Conservation (phyloP, 1,139 yeast species). For the Hansenula lynferdii region DNA sequence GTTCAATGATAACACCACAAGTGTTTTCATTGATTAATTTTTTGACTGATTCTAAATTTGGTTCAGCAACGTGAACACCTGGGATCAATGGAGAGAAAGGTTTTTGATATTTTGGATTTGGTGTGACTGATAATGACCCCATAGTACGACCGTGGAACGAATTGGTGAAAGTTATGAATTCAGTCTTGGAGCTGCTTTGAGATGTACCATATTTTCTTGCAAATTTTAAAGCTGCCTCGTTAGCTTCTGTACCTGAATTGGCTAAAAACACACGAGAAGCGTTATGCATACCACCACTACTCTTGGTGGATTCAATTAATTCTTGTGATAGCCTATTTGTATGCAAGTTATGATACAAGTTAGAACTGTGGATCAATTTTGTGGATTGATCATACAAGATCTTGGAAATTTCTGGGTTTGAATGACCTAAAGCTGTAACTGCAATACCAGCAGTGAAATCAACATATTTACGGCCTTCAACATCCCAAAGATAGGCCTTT, state of each 20-base stretch:
- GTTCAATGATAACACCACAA: constrained; percentile 92
- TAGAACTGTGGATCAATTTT: constrained; percentile 77
- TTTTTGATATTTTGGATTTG: constrained; percentile 85
- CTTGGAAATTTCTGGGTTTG: constrained; percentile 66
- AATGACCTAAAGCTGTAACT: constrained; percentile 91
- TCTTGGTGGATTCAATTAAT: constrained; percentile 62
- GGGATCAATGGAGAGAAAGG: constrained; percentile 91
- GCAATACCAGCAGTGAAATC: constrained; percentile 97
- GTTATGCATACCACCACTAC: constrained; percentile 71
- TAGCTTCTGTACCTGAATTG: constrained; percentile 96
- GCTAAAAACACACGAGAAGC: constrained; percentile 85
- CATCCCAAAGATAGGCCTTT: constrained; percentile 72
- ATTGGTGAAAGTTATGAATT: constrained; percentile 77
- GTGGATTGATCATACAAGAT: constrained; percentile 68
- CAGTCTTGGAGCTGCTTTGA: constrained; percentile 52
- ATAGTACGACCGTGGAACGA: constrained; percentile 94
- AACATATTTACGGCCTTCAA: constrained; percentile 70
- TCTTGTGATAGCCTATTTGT: constrained; percentile 75
- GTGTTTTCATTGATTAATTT: constrained; percentile 62
- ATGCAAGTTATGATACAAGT: constrained; percentile 78
- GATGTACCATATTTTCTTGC: constrained; percentile 81
- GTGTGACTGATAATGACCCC: constrained; percentile 91
- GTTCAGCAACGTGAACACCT: constrained; percentile 62
- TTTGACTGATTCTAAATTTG: constrained; percentile 55
- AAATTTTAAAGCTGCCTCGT: constrained; percentile 95